Conservation (phyloP, 495 filamentous ascomycete species). For the Elasticomyces elasticus region DNA sequence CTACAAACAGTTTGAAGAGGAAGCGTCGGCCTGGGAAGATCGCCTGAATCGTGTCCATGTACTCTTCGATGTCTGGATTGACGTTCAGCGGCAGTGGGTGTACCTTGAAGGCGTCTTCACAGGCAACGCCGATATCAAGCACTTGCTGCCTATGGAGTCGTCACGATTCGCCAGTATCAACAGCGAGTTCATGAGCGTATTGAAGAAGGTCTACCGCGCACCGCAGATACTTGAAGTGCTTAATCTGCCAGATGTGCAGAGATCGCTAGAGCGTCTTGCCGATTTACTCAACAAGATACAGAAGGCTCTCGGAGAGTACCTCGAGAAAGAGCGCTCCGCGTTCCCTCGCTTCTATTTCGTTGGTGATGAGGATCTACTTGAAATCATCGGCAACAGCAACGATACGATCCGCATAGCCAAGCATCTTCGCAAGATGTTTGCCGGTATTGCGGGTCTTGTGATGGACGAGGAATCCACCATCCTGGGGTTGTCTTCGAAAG, state of each 20-base stretch:
- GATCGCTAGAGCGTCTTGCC: slow-evolving; percentile 85
- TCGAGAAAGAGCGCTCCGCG: slow-evolving; percentile 90
- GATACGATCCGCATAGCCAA: slow-evolving; percentile 92
- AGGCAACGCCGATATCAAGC: slow-evolving; percentile 97
- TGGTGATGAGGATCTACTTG: slow-evolving; percentile 94
- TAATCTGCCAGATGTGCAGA: slow-evolving; percentile 87
- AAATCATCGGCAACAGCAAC: slow-evolving; percentile 99
- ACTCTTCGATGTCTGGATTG: slow-evolving; percentile 98
- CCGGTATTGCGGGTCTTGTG: slow-evolving; percentile 76
- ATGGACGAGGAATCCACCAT: slow-evolving; percentile 82
- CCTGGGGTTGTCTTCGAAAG: slow-evolving; percentile 86
- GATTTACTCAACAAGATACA: slow-evolving; percentile 98
- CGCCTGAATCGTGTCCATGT: slow-evolving; percentile 95
- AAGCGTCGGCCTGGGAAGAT: slow-evolving; percentile 93
- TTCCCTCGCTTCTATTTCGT: slow-evolving; percentile 99
- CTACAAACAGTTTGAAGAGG: slow-evolving; percentile 97
- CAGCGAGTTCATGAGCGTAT: slow-evolving; percentile 90
- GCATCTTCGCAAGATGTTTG: slow-evolving; percentile 99
- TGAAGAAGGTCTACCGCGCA: slow-evolving; percentile 96
- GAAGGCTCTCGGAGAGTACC: slow-evolving; percentile 95
- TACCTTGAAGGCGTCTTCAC: slow-evolving; percentile 98
- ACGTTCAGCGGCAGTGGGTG: slow-evolving; percentile 98
- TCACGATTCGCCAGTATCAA: slow-evolving; percentile 98
- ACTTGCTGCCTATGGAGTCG: slow-evolving; percentile 90
- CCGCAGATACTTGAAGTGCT: slow-evolving; percentile 92